A percentile compares a stretch with the other conserved stretches of the same genome.
These are phyloP conservation scores for Colletotrichum navitas DNA, from an alignment of 2,329 filamentous ascomycete species.

Conservation along the genomic window DNA sequence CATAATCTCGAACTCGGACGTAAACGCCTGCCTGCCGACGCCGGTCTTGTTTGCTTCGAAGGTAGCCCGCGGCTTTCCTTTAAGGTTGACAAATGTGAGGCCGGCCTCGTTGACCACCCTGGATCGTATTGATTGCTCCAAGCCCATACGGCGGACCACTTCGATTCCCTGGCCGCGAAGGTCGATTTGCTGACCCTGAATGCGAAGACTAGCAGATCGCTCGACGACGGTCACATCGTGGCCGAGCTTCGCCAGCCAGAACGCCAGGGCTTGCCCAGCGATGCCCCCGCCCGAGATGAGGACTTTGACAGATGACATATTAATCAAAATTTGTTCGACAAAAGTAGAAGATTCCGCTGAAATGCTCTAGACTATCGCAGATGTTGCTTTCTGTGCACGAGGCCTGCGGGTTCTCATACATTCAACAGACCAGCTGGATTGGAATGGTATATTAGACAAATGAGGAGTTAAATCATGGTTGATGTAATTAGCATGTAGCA, in stretches of 20 bases:
- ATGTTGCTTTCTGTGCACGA: background rate
- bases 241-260: constrained; percentile 54
- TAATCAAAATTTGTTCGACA: background rate
- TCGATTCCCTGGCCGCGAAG: constrained; percentile 57
- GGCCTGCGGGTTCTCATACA: too few relatives aligned
- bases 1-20: constrained; percentile 71
- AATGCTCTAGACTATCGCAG: too few relatives aligned
- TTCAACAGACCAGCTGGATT: background rate
- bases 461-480: too few relatives aligned
- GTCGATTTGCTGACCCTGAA: constrained; percentile 60
- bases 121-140: constrained; percentile 53
- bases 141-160: constrained; percentile 55
- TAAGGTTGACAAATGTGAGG: constrained; percentile 58
- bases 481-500: too few relatives aligned
- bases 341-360: too few relatives aligned
- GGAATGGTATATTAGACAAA: background rate
- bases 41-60: constrained; percentile 57
- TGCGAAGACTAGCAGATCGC: constrained; percentile 52
- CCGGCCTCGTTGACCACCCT: constrained; percentile 62
- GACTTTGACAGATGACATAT: constrained; percentile 55
- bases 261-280: constrained; percentile 58
- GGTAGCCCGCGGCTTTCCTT: constrained; percentile 54
- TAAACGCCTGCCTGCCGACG: constrained; percentile 58
- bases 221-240: constrained; percentile 60
- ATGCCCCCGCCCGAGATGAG: constrained; percentile 63